phyloP scores from a whole-genome alignment of 345 rosid genomes.

The Nasturtium officinale region DNA sequence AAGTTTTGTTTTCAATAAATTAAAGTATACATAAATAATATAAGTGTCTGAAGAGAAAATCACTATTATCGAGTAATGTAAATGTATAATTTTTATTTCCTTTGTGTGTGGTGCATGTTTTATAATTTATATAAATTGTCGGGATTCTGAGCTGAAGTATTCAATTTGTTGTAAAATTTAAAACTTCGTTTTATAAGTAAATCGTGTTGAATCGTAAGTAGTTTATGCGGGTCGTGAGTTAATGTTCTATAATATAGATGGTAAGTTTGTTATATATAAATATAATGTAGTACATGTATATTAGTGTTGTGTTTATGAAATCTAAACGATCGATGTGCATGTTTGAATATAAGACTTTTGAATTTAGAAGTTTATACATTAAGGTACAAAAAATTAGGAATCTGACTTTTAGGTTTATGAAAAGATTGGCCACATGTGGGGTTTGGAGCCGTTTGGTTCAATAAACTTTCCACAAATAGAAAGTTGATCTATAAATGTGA shows the following conservation, averaged over 20 bases:
- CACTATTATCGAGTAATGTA: constrained; percentile 18
- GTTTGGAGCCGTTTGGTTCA: constrained; percentile 19
- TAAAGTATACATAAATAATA: neutral
- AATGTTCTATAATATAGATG: no score
- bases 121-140: neutral
- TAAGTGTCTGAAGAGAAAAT: neutral
- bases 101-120: neutral
- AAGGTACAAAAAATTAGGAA: neutral
- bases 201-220: no score
- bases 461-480: constrained; percentile 33
- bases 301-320: neutral
- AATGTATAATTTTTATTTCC: neutral
- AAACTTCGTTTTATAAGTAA: no score
- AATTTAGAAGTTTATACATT: neutral
- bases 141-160: neutral
- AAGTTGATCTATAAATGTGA: constrained; percentile 3
- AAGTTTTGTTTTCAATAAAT: no score
- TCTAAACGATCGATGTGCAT: neutral
- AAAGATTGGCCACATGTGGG: constrained; percentile 35
- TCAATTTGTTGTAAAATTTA: neutral
- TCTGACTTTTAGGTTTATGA: constrained; percentile 17
- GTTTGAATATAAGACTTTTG: neutral
- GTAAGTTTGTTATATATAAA: neutral
- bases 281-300: neutral
- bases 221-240: no score